Evolutionary conservation across 495 filamentous ascomycete species (phyloP), one percentile per base, ranked within the genome.

Genomic region (Penicillium argentinense): DNA sequence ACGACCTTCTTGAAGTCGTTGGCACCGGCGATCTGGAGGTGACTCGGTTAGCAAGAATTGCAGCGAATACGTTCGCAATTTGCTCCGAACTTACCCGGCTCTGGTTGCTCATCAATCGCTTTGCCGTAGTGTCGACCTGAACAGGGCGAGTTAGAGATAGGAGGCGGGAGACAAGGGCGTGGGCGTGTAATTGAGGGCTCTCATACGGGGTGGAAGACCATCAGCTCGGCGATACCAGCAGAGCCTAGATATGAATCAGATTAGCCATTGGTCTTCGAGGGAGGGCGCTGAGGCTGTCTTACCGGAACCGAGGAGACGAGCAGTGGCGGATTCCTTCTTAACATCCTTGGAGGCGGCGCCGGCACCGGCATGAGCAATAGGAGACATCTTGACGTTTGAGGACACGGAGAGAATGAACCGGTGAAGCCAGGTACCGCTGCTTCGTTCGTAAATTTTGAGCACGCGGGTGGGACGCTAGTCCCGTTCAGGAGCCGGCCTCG

Each of bases 31-130:
- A 93, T 78, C 85, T 89, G 57, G 38, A 27, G 14, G 17, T 27
- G 4, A 14, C 23, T 39, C 34, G 9, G 28, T 59, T 37, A 58
- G 42, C 38, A 29, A 49, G 21, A 11, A 18, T 42, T 16, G 16
- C 17, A 25, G 24, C 47, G 39, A 42, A 41, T 28, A 28, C 27
- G 46, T 30, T 39, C 18, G 9, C 13, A 27, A 47, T 36, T 22
- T 33, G 27, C 45, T 45, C 30, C 30, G 36, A 40, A 46, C 70
- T 64, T 57, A 89, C 87, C 70, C 77, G 82, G 56, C 80, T 80
- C 62, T 96, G 86, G 68, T 99, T 97, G 84, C 90, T 96, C 93
- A 99, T 99, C 72, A 99, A 83, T 36, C 93, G 88, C 77, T 99
- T 99, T 37, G 93, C 91, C 47, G 89, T 96, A 30, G 93, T 99